Base-by-base conservation (phyloP, 2,329 filamentous ascomycete genomes). In the Colletotrichum agaves region DNA sequence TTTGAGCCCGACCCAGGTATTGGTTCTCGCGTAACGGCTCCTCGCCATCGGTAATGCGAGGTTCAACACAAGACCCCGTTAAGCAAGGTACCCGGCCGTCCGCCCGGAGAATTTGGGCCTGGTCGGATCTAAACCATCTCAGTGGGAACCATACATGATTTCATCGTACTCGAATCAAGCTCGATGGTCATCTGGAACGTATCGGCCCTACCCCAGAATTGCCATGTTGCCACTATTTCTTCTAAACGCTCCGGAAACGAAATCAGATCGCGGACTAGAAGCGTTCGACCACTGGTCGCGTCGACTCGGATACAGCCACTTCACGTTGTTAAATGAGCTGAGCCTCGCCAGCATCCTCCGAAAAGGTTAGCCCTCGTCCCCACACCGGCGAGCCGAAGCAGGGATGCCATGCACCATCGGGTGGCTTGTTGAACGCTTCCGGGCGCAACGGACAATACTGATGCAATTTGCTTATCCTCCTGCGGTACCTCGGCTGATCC, bases 41-140 rank as follows among this genome's bases (percentile, higher is more conserved):
- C 39, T 66, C 57, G 47, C 57, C 47, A 61, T 27, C 41, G 52
- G 37, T 43, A 35, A 47, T 41, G 41, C 39, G 39, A 59, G 52
- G 19, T 63, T 33, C n/a, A 52, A n/a, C 49, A 35, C 49, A n/a
- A 52, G 10, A 39, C 19, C 33, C 35, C 43, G 23, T 53, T n/a
- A 43, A 60, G 53, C 46, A 49, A 64, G 53, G 53, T 53, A 33
- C 63, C 64, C 64, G 53, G 27, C 47, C 47, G 27, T 50, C 61
- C 53, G 33, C 5, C 64, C 64, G 61, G 64, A 64, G 61, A 67
- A 35, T 67, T 49, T 67, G 47, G 64, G 47, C 56, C 53, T 47
- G 37, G 50, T 33, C n/a, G 37, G 33, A 64, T 64, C 61, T 55
- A 53, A 50, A 64, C 53, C 53, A 43, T 27, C 53, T 59, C 33